Evolutionary conservation across 805 yeast species (phyloP), one percentile per base, ranked within the genome.

Genomic region (Brettanomyces custersianus): DNA sequence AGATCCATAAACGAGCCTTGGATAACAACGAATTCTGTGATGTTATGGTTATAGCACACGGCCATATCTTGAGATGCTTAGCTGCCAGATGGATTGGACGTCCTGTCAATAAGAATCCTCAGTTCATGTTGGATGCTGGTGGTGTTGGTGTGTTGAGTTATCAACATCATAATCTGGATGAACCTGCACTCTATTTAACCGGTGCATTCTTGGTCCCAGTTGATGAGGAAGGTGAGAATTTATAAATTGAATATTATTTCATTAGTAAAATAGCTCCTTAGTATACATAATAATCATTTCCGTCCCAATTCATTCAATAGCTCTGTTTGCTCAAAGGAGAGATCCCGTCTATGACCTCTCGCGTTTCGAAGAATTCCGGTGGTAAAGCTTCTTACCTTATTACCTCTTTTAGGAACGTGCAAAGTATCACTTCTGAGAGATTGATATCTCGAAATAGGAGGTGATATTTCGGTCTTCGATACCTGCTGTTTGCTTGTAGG

Each of bases 71-170:
- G 47, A 77, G 96, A 52, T 82, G 90, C 54, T 76, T 90, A 51
- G 94, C 90, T 6, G 85, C 87, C 16, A 63, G 95, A 40, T 90
- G 97, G 97, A 76, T 83, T 26, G 72, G 70, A 3, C 58, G 67
- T 28, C 66, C 66, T n/a, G 63, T 81, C 39, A 49, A 57, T 42
- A 62, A 55, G 32, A 83, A 88, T 55, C 96, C 96, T 8, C 74
- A 79, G 46, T 78, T 87, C 57, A 65, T 90, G 56, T 65, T 90
- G 46, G 96, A 90, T 54, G 95, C 97, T 20, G 96, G 96, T 44
- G 96, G 95, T 29, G 84, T 86, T 29, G 95, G 96, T 42, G 95
- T 87, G 2, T 65, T 90, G 52, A 77, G 92, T 44, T 88, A 88
- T 57, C 94, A 85, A 49, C 97, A 88, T 57, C 77, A 80, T 52